A percentile compares a stretch with the other conserved stretches of the same genome.
Conservation (phyloP, 306 rosid genomes). For the Quercus parvula region DNA sequence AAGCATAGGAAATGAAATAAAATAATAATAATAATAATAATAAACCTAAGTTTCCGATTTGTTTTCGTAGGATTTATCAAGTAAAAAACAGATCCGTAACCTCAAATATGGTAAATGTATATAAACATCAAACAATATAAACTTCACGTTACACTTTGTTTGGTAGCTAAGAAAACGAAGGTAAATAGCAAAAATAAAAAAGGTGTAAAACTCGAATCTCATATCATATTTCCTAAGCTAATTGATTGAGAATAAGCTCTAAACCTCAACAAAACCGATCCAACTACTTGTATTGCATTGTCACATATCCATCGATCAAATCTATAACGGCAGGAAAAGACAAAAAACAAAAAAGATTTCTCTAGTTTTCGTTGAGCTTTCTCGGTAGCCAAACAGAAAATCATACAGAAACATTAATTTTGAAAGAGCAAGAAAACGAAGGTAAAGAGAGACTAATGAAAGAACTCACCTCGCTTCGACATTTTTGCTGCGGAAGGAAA, state of each 20-base stretch:
- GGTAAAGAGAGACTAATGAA: neutral
- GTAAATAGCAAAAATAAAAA: neutral
- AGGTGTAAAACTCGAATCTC: no score
- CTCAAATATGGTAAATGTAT: neutral
- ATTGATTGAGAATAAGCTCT: neutral
- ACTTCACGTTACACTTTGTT: neutral
- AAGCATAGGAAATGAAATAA: neutral
- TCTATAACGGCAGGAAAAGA: neutral
- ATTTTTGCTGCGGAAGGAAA: conserved; percentile 23
- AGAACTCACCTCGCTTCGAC: conserved; percentile 60
- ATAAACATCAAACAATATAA: neutral
- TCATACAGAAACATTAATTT: neutral
- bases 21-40: neutral
- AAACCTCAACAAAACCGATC: neutral
- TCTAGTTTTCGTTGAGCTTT: neutral
- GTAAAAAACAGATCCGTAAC: neutral
- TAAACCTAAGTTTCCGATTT: neutral
- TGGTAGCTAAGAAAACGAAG: neutral
- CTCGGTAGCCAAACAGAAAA: neutral
- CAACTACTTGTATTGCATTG: neutral
- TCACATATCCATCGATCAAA: neutral
- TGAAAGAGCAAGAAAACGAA: neutral
- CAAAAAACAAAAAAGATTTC: neutral
- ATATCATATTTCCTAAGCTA: neutral
- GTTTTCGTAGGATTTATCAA: neutral